Evolutionary conservation across 306 rosid genomes (phyloP).

Genomic region (Rosa multiflora): DNA sequence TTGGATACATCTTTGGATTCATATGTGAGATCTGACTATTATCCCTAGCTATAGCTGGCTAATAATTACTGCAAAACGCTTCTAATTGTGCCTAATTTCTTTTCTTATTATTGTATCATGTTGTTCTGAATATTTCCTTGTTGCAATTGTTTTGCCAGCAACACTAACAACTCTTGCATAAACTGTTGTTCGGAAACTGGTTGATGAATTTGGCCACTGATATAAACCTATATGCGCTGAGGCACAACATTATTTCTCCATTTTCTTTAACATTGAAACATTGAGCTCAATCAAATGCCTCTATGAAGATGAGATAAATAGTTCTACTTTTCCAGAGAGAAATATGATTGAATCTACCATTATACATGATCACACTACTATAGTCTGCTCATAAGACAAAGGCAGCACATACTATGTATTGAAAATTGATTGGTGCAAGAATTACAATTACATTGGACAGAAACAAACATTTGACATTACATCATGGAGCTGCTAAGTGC

Average conservation of each 20-base stretch:
- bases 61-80: neutral
- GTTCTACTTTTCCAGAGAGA: neutral
- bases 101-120: neutral
- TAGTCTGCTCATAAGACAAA: neutral
- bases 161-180: neutral
- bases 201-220: neutral
- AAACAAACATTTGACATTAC: constrained; percentile 13
- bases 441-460: neutral
- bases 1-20: constrained; percentile 24
- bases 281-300: neutral
- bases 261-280: neutral
- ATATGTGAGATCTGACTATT: neutral
- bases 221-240: too few relatives aligned
- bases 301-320: neutral
- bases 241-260: neutral
- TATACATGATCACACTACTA: neutral
- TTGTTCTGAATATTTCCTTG: neutral
- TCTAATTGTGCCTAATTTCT: neutral
- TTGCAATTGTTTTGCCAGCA: neutral
- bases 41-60: neutral
- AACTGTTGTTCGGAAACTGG: neutral
- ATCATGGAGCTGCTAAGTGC: constrained; percentile 5
- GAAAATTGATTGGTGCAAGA: neutral
- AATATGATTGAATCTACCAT: neutral
- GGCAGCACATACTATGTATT: neutral